phyloP scores from a whole-genome alignment of 371 early-diverging fungal genomes.

The Zopfochytrium polystomum region DNA sequence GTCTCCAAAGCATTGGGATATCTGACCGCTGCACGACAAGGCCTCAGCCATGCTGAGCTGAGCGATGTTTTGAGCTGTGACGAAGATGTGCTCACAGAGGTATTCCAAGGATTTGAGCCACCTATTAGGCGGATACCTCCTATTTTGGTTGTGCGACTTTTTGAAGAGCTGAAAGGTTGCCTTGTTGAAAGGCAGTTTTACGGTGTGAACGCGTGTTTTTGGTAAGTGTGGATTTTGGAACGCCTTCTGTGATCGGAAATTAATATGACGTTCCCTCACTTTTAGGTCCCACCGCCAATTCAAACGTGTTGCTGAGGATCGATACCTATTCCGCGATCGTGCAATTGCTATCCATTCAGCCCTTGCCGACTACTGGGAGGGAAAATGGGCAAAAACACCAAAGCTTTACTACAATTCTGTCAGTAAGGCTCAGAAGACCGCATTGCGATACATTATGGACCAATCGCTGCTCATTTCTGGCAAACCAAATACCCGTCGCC shows the following conservation, averaged over 20 bases:
- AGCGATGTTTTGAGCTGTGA: constrained; percentile 27
- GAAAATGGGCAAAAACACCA: constrained; percentile 19
- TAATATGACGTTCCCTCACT: no score
- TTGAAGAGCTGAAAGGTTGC: constrained; percentile 22
- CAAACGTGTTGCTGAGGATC: constrained; percentile 23
- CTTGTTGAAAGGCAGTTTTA: constrained; percentile 17
- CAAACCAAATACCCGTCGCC: constrained; percentile 20
- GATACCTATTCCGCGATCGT: constrained; percentile 28
- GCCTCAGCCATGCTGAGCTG: constrained; percentile 13
- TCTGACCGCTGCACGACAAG: constrained; percentile 23
- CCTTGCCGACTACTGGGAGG: constrained; percentile 28
- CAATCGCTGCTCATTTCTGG: constrained; percentile 26
- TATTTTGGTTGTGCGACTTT: constrained; percentile 12
- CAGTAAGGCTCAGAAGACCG: no score
- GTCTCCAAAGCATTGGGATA: constrained; percentile 23
- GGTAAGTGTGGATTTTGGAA: no score
- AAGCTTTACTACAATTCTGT: no score
- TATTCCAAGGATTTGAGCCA: no score
- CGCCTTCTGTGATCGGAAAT: no score
- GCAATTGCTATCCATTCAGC: constrained; percentile 17
- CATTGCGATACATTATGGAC: no score
- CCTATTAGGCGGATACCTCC: constrained; percentile 20
- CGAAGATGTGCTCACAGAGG: no score
- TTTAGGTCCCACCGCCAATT: constrained; percentile 27
- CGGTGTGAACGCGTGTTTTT: constrained; percentile 23